These are phyloP conservation scores for Hirsutella minnesotensis DNA, from an alignment of 2,329 filamentous ascomycete species.

Conservation along the genomic window DNA sequence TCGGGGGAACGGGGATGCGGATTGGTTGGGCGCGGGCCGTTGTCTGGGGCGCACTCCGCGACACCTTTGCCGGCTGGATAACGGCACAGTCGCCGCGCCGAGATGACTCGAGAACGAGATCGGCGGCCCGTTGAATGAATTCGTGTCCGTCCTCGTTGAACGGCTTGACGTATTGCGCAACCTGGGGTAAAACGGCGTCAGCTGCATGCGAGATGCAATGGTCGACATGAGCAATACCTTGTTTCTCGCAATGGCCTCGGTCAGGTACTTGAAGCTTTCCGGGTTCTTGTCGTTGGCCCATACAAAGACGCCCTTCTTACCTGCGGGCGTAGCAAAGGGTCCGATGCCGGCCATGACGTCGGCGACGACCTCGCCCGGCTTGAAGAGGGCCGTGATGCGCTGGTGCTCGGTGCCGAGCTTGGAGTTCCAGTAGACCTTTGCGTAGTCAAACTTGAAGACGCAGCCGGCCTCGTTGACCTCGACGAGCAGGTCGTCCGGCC, in stretches of 20 bases:
- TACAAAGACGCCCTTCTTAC: conserved; percentile 81
- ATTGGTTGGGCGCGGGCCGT: conserved; percentile 22
- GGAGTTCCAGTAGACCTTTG: conserved; percentile 97
- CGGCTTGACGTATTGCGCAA: conserved; percentile 57
- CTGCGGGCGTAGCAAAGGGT: conserved; percentile 85
- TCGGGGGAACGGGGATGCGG: conserved; percentile 49
- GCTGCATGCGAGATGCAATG: neutral
- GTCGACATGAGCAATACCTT: conserved; percentile 44
- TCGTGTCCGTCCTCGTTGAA: conserved; percentile 72
- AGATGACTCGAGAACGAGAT: conserved; percentile 42
- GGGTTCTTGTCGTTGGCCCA: conserved; percentile 98
- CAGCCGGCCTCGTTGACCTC: conserved; percentile 73
- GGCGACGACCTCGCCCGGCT: conserved; percentile 77
- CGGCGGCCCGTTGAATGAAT: conserved; percentile 65
- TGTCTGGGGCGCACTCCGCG: conserved; percentile 25
- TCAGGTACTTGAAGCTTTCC: conserved; percentile 65
- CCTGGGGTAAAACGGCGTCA: conserved; percentile 25
- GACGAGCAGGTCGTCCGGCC: conserved; percentile 73
- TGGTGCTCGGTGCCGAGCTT: conserved; percentile 83
- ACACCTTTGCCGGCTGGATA: conserved; percentile 28
- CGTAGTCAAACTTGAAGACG: conserved; percentile 85
- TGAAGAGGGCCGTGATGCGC: conserved; percentile 63
- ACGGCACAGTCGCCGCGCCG: conserved; percentile 40
- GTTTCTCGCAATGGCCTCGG: conserved; percentile 60
- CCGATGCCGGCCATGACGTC: conserved; percentile 98